These are phyloP conservation scores for Phanerochaete sordida DNA, from an alignment of 768 basidiomycete genomes.

Conservation along the genomic window DNA sequence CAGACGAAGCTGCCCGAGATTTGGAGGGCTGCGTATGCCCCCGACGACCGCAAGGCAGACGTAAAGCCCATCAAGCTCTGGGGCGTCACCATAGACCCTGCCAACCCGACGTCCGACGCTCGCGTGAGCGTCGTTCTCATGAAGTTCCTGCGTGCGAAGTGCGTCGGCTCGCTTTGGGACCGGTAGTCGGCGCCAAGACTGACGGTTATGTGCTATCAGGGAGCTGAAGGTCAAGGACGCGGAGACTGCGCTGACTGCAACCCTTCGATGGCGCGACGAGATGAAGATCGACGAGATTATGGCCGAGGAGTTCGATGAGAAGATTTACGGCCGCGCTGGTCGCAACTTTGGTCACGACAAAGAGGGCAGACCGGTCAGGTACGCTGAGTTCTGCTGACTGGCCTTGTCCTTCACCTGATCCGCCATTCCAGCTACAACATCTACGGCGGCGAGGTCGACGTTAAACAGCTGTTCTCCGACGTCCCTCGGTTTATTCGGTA, in stretches of 20 bases:
- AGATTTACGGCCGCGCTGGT: conserved; percentile 48
- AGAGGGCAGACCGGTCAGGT: conserved; percentile 66
- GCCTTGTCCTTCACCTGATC: background rate
- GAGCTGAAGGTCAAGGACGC: conserved; percentile 53
- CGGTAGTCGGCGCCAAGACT: background rate
- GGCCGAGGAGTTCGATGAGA: conserved; percentile 41
- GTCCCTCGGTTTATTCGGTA: conserved; percentile 73
- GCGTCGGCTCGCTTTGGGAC: conserved; percentile 5
- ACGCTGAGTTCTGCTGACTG: conserved; percentile 22
- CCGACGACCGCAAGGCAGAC: conserved; percentile 50
- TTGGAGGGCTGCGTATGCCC: conserved; percentile 52
- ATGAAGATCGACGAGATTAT: conserved; percentile 59
- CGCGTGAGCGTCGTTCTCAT: conserved; percentile 72
- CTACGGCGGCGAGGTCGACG: conserved; percentile 67
- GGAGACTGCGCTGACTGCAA: conserved; percentile 61
- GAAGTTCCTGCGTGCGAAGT: conserved; percentile 82
- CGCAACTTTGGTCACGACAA: conserved; percentile 70
- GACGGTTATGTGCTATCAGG: conserved; percentile 28
- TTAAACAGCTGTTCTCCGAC: conserved; percentile 73
- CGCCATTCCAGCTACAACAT: conserved; percentile 59
- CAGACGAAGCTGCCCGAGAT: conserved; percentile 44
- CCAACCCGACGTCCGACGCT: conserved; percentile 47
- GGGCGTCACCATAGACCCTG: conserved; percentile 69
- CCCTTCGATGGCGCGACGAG: conserved; percentile 67
- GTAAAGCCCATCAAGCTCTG: conserved; percentile 56